Conservation (phyloP, 345 rosid genomes). For the Hirschfeldia incana region DNA sequence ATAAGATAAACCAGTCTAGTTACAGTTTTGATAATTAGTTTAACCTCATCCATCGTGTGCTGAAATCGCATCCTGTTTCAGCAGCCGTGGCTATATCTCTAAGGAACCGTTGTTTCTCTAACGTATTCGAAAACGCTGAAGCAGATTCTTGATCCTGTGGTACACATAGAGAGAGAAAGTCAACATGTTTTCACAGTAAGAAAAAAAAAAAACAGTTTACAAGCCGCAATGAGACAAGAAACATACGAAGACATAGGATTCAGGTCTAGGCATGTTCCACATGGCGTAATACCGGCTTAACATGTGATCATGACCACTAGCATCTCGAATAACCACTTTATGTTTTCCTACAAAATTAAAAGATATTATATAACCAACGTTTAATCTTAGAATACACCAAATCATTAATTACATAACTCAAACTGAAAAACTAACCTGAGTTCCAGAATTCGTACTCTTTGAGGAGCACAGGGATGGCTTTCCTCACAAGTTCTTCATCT, state of each 20-base stretch:
- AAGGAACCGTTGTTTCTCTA: constrained; percentile 62
- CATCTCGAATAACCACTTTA: constrained; percentile 56
- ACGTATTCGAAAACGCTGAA: constrained; percentile 46
- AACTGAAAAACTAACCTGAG: constrained; percentile 49
- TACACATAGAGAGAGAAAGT: neutral
- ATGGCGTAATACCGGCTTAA: constrained; percentile 81
- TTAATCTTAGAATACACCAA: neutral
- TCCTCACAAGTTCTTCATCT: constrained; percentile 53
- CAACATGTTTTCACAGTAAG: neutral
- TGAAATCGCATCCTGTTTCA: constrained; percentile 95
- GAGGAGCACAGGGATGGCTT: constrained; percentile 66
- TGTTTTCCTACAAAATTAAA: constrained; percentile 53
- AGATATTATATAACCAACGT: neutral
- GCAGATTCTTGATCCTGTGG: constrained; percentile 66
- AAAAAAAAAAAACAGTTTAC: neutral
- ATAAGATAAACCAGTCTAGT: neutral
- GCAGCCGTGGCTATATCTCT: constrained; percentile 76
- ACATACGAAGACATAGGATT: constrained; percentile 59
- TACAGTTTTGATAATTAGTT: neutral
- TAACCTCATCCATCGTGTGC: constrained; percentile 96
- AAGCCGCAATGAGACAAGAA: constrained; percentile 16
- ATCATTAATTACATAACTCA: neutral
- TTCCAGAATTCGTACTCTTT: constrained; percentile 81
- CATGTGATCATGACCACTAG: constrained; percentile 46
- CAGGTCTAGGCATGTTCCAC: constrained; percentile 94